Evolutionary conservation across 2,329 filamentous ascomycete species (phyloP).

Genomic region (Clonostachys sp.): DNA sequence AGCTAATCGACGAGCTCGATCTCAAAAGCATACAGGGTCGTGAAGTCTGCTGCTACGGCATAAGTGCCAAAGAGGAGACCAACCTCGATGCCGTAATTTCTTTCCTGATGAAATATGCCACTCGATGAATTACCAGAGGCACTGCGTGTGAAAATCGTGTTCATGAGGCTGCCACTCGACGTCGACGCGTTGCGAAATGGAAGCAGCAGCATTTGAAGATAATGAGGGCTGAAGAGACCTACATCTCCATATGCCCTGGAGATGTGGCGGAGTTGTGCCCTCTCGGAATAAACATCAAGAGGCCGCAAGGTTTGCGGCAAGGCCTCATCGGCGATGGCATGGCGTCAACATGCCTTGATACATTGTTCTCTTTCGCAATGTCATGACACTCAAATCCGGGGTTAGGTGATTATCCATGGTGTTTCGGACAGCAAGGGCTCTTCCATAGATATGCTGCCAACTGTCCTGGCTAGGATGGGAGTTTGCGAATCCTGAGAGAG

Average conservation of each 20-base stretch:
- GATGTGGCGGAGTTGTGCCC: too few relatives aligned
- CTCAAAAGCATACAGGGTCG: constrained; percentile 85
- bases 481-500: neutral
- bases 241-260: too few relatives aligned
- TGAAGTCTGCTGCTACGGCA: constrained; percentile 97
- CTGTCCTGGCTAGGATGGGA: neutral
- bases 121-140: constrained; percentile 46
- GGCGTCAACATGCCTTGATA: neutral
- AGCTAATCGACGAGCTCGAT: constrained; percentile 89
- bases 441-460: neutral
- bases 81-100: constrained; percentile 96
- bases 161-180: too few relatives aligned
- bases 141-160: neutral
- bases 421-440: neutral
- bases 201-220: too few relatives aligned
- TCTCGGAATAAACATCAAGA: neutral
- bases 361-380: neutral
- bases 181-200: too few relatives aligned
- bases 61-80: constrained; percentile 97
- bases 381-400: too few relatives aligned
- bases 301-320: constrained; percentile 2
- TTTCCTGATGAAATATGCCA: constrained; percentile 90
- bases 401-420: too few relatives aligned
- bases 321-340: constrained; percentile 1
- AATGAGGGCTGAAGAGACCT: too few relatives aligned